phyloP scores from a whole-genome alignment of 2,329 filamentous ascomycete species.

The Sporothrix variecibatus region DNA sequence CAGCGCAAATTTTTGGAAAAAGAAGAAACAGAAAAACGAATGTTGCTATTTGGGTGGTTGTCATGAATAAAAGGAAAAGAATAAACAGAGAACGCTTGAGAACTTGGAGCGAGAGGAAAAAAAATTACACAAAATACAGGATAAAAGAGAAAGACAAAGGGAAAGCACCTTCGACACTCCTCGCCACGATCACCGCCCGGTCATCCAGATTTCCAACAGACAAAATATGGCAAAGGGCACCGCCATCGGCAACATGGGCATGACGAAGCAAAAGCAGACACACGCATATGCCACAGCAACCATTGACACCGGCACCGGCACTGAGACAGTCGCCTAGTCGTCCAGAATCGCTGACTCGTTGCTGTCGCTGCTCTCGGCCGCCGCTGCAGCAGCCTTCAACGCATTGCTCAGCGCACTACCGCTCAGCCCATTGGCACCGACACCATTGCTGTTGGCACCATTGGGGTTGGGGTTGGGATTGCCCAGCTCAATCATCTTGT shows the following conservation, averaged over 20 bases:
- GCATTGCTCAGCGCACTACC: conserved; percentile 10
- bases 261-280: not conserved
- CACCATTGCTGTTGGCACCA: not conserved
- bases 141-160: not conserved
- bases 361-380: not conserved
- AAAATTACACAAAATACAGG: not conserved
- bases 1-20: not conserved
- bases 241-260: not conserved
- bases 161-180: not conserved
- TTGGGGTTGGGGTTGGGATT: conserved; percentile 7
- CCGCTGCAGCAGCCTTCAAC: not conserved
- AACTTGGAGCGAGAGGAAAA: no score
- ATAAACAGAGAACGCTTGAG: not conserved
- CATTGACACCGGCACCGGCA: not conserved
- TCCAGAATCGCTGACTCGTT: conserved; percentile 21
- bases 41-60: not conserved
- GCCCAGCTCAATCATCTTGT: conserved; percentile 42
- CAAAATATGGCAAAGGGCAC: not conserved
- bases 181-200: not conserved
- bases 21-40: no score
- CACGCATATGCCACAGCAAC: not conserved
- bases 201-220: not conserved
- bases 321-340: not conserved
- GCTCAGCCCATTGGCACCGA: not conserved
- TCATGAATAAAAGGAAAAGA: not conserved